These are phyloP conservation scores for Prunus mongolica DNA, from an alignment of 306 rosid genomes.

Conservation along the genomic window DNA sequence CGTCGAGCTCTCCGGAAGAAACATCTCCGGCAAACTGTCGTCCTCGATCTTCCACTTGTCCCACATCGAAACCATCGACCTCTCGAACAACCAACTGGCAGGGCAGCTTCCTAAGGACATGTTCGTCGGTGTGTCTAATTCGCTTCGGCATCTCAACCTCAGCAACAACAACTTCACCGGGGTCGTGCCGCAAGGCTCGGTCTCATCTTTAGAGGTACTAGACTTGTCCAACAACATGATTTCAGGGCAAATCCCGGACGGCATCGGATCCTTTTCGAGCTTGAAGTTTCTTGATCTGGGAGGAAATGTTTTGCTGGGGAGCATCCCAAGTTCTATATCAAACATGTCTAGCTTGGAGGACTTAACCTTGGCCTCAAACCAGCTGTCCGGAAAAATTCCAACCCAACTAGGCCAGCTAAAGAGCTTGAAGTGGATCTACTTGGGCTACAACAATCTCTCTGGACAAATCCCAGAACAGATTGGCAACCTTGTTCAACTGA, in stretches of 20 bases:
- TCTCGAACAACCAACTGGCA: slow-evolving; percentile 64
- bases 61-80: slow-evolving; percentile 47
- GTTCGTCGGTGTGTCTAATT: slow-evolving; percentile 21
- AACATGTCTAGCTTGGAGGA: slow-evolving; percentile 50
- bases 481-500: slow-evolving; percentile 45
- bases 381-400: slow-evolving; percentile 62
- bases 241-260: slow-evolving; percentile 56
- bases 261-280: slow-evolving; percentile 47
- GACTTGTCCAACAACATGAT: slow-evolving; percentile 94
- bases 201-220: slow-evolving; percentile 42
- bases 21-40: slow-evolving; percentile 56
- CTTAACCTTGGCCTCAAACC: slow-evolving; percentile 83
- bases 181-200: slow-evolving; percentile 43
- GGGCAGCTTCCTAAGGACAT: slow-evolving; percentile 33
- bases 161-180: slow-evolving; percentile 87
- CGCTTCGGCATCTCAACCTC: slow-evolving; percentile 61
- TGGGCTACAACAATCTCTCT: slow-evolving; percentile 84
- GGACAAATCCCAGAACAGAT: slow-evolving; percentile 70
- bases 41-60: slow-evolving; percentile 49
- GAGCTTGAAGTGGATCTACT: slow-evolving; percentile 68
- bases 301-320: slow-evolving; percentile 65
- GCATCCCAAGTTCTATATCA: slow-evolving; percentile 60
- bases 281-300: slow-evolving; percentile 75
- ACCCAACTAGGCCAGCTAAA: slow-evolving; percentile 43
- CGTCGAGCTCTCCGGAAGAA: slow-evolving; percentile 50